A percentile compares a stretch with the other conserved stretches of the same genome.
phyloP scores from a whole-genome alignment of 805 yeast genomes.

The Candida xiaguanensis region DNA sequence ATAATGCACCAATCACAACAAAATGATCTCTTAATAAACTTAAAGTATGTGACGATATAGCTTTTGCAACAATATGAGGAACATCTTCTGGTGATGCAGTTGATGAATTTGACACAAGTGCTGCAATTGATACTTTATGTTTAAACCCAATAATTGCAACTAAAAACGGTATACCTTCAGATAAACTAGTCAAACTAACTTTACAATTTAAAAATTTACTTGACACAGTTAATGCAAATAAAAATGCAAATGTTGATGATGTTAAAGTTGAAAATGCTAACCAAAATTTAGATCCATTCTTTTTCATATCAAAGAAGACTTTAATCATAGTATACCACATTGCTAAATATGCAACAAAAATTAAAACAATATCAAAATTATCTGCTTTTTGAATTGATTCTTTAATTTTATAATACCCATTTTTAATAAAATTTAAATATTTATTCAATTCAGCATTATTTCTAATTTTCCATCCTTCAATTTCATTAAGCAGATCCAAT shows the following conservation, averaged over 20 bases:
- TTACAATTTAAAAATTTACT: conserved; percentile 52
- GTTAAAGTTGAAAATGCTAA: conserved; percentile 74
- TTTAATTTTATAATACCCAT: conserved; percentile 36
- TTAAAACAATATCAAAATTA: conserved; percentile 75
- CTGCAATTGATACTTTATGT: conserved; percentile 71
- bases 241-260: conserved; percentile 78
- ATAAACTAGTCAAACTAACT: conserved; percentile 68
- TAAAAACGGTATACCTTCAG: conserved; percentile 91
- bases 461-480: conserved; percentile 57
- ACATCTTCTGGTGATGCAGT: conserved; percentile 36
- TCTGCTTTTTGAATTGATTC: conserved; percentile 68
- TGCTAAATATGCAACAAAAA: conserved; percentile 77
- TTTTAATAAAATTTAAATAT: conserved; percentile 49
- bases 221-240: conserved; percentile 66
- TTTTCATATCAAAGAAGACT: conserved; percentile 71
- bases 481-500: conserved; percentile 20
- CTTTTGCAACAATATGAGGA: conserved; percentile 39
- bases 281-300: conserved; percentile 83
- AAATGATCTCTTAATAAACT: conserved; percentile 72
- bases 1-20: conserved; percentile 66
- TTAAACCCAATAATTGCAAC: conserved; percentile 92
- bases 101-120: conserved; percentile 47
- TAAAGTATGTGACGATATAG: conserved; percentile 39
- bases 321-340: conserved; percentile 81
- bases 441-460: conserved; percentile 53